Evolutionary conservation across 495 filamentous ascomycete species (phyloP).

Genomic region (Talaromyces stipitatus): DNA sequence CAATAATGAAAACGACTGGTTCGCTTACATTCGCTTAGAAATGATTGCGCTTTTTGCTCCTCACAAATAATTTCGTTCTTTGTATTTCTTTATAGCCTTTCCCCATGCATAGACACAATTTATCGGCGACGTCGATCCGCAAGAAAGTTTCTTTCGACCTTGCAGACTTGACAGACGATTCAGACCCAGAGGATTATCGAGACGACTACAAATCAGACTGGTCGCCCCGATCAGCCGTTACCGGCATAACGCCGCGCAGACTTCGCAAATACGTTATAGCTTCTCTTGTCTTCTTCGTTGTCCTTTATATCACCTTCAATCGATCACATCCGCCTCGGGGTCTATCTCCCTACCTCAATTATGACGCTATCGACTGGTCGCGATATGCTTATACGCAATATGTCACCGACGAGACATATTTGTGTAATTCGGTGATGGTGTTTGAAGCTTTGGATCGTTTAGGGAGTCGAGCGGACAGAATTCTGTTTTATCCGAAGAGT

Average conservation of each 20-base stretch:
- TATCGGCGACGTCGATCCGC: conserved; percentile 4
- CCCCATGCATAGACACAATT: conserved; percentile 6
- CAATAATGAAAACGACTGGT: not conserved
- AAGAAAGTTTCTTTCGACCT: conserved; percentile 8
- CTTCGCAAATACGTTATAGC: conserved; percentile 28
- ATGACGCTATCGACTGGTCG: conserved; percentile 48
- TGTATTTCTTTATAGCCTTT: not conserved
- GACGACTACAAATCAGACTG: conserved; percentile 2
- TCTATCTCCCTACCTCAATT: conserved; percentile 27
- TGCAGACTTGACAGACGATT: conserved; percentile 4
- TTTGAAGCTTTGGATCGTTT: conserved; percentile 55
- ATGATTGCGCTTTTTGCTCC: not conserved
- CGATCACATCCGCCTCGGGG: conserved; percentile 15
- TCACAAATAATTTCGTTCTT: not conserved
- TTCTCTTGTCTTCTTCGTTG: conserved; percentile 21
- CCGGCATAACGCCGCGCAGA: not conserved
- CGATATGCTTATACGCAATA: conserved; percentile 65
- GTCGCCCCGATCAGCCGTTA: not conserved
- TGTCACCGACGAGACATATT: conserved; percentile 57
- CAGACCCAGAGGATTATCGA: conserved; percentile 6
- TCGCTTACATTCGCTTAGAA: not conserved
- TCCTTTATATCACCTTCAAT: conserved; percentile 22
- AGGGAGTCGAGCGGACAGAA: conserved; percentile 54
- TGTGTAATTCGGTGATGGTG: conserved; percentile 73
- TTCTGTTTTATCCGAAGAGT: conserved; percentile 58